Percentiles rank a stretch among this genome's conserved stretches.
Evolutionary conservation across 371 early-diverging fungal species (phyloP).

Genomic region (Dinochytrium kinnereticum): DNA sequence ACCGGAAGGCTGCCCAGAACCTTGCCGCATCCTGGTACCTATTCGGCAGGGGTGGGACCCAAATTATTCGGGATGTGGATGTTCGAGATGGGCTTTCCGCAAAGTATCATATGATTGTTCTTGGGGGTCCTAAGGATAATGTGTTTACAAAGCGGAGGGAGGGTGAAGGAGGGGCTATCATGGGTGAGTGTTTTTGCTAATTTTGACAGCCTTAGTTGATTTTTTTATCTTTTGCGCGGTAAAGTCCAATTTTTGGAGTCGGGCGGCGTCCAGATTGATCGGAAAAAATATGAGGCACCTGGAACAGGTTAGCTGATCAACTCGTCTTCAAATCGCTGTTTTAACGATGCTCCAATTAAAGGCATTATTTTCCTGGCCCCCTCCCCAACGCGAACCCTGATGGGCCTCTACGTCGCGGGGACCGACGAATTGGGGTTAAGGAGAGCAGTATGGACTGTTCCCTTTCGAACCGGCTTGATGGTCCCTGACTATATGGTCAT

Average conservation of each 20-base stretch:
- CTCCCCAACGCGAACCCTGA: constrained; percentile 48
- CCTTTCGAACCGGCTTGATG: constrained; percentile 53
- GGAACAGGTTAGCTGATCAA: constrained; percentile 53
- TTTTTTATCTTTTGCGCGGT: not conserved
- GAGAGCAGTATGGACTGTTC: constrained; percentile 51
- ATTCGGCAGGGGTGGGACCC: constrained; percentile 63
- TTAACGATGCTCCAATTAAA: constrained; percentile 13
- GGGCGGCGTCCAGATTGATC: constrained; percentile 52
- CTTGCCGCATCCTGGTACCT: constrained; percentile 68
- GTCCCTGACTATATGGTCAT: constrained; percentile 47
- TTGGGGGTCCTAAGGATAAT: constrained; percentile 58
- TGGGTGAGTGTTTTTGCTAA: constrained; percentile 23
- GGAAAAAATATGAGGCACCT: constrained; percentile 47
- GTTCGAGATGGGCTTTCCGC: constrained; percentile 51
- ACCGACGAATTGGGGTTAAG: constrained; percentile 47
- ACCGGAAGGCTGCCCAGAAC: constrained; percentile 57
- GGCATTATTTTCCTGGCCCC: constrained; percentile 54
- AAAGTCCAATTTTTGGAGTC: constrained; percentile 39
- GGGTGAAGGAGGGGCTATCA: constrained; percentile 38
- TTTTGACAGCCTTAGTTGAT: constrained; percentile 6
- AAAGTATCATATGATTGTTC: constrained; percentile 52
- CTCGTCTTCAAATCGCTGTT: not conserved
- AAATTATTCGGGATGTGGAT: constrained; percentile 60
- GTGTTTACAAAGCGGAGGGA: constrained; percentile 43
- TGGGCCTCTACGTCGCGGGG: constrained; percentile 50